A percentile compares a stretch with the other conserved stretches of the same genome.
phyloP scores from a whole-genome alignment of 164 flowering plant genomes.

The Amborella trichopoda region DNA sequence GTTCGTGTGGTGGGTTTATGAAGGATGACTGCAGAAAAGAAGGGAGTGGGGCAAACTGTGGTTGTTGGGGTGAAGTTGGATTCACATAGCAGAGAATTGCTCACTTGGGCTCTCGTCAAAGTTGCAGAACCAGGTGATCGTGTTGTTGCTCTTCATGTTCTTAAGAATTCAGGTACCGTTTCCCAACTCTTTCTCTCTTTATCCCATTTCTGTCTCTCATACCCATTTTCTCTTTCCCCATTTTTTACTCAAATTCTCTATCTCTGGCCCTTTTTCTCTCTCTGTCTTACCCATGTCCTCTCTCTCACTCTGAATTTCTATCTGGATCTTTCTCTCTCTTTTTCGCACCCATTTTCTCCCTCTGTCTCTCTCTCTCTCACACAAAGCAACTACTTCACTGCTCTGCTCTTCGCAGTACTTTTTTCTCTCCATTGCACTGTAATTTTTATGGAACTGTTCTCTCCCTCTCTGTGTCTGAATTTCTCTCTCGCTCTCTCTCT shows the following conservation, averaged over 20 bases:
- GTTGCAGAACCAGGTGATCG: conserved; percentile 74
- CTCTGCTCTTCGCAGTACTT: too few relatives aligned
- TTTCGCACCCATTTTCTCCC: background rate
- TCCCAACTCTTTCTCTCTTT: background rate
- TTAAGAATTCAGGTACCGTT: conserved; percentile 33
- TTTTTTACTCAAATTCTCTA: background rate
- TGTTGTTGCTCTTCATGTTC: conserved; percentile 79
- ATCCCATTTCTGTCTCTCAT: background rate
- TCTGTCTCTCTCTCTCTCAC: too few relatives aligned
- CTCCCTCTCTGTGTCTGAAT: too few relatives aligned
- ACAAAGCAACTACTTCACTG: too few relatives aligned
- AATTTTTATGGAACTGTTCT: too few relatives aligned
- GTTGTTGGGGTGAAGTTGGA: conserved; percentile 85
- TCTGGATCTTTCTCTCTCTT: background rate
- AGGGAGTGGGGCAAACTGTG: conserved; percentile 51
- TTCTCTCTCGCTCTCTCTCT: too few relatives aligned
- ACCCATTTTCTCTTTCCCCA: background rate
- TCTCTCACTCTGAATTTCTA: background rate
- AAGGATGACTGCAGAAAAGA: too few relatives aligned
- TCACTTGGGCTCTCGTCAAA: conserved; percentile 90
- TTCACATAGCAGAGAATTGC: conserved; percentile 55
- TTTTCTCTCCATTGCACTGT: too few relatives aligned
- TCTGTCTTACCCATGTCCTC: background rate
- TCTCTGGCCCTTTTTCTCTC: background rate
- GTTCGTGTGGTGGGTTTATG: too few relatives aligned